phyloP scores from a whole-genome alignment of 73 alveolate genomes.

The Uronychia binucleata region DNA sequence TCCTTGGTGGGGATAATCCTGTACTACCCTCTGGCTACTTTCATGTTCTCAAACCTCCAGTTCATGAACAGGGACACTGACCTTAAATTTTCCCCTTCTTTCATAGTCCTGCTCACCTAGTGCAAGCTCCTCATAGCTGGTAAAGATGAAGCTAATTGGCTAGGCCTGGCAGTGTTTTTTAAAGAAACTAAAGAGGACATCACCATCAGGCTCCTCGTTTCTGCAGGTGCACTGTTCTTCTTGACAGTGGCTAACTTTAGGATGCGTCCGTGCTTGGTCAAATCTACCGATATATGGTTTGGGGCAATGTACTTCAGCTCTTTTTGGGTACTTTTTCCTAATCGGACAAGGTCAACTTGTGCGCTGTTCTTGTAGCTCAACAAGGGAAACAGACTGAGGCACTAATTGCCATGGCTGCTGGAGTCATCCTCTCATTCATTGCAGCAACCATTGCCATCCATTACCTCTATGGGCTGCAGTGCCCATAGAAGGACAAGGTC shows the following conservation, averaged over 20 bases:
- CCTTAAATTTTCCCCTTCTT: conserved; percentile 53
- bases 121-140: conserved; percentile 54
- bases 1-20: conserved; percentile 21
- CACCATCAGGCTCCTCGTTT: background rate
- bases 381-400: background rate
- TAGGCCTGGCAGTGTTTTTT: conserved; percentile 40
- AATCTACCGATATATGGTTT: background rate
- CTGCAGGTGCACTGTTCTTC: background rate
- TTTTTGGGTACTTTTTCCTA: background rate
- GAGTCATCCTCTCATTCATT: background rate
- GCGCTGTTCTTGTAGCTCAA: background rate
- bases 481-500: background rate
- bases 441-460: background rate
- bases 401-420: background rate
- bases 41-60: conserved; percentile 52
- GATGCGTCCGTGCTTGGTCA: conserved; percentile 6
- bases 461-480: background rate
- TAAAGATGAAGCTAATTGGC: background rate
- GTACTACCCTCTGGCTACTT: conserved; percentile 62
- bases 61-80: conserved; percentile 40
- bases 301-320: background rate
- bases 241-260: background rate
- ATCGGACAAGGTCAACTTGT: background rate
- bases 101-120: conserved; percentile 38
- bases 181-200: background rate